phyloP scores from a whole-genome alignment of 106 monocot species.

The Posidonia australis region DNA sequence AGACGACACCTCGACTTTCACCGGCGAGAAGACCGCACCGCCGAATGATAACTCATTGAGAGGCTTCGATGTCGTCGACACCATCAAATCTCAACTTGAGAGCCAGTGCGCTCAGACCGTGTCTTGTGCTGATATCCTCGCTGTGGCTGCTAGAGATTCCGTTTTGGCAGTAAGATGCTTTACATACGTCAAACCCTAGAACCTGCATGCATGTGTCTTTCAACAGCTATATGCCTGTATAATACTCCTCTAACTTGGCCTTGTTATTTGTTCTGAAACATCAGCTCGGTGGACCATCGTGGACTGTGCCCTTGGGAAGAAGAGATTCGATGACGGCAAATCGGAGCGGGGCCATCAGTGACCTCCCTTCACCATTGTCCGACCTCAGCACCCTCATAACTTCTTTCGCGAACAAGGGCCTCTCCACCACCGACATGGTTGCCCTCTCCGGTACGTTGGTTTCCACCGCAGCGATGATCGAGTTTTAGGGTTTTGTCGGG shows the following conservation, averaged over 20 bases:
- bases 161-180: conserved; percentile 28
- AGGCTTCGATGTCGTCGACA: conserved; percentile 35
- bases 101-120: conserved; percentile 35
- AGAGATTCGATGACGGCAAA: conserved; percentile 53
- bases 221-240: too few species aligned
- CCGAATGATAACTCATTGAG: conserved; percentile 13
- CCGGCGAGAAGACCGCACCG: conserved; percentile 9
- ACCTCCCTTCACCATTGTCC: conserved; percentile 45
- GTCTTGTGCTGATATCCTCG: conserved; percentile 38
- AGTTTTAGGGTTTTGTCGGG: background rate
- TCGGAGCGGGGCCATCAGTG: conserved; percentile 32
- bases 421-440: conserved; percentile 45
- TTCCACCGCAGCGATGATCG: background rate
- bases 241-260: too few species aligned
- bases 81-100: conserved; percentile 52
- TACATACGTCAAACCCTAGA: too few species aligned
- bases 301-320: conserved; percentile 46
- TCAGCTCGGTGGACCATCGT: conserved; percentile 47
- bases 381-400: conserved; percentile 43
- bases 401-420: conserved; percentile 43
- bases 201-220: too few species aligned
- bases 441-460: conserved; percentile 33
- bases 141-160: conserved; percentile 43
- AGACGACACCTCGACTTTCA: conserved; percentile 12
- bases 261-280: background rate